Conservation (phyloP, 2,329 filamentous ascomycete genomes). For the Geosmithia putterillii region DNA sequence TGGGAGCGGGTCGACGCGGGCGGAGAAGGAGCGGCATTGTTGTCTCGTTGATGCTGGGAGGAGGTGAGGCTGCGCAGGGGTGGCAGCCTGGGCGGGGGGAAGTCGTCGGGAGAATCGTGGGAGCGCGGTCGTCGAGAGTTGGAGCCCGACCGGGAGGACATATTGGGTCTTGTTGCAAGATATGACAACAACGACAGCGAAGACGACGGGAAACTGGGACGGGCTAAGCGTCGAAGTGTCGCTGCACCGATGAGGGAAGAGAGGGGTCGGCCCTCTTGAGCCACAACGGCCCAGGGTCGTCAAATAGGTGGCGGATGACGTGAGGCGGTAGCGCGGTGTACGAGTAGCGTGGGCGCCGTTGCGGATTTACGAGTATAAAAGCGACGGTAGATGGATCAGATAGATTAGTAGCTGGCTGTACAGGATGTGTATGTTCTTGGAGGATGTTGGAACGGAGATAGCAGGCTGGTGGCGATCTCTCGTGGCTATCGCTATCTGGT, state of each 20-base stretch:
- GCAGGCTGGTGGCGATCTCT: no score
- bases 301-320: background rate
- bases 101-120: slow-evolving; percentile 2
- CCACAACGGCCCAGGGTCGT: background rate
- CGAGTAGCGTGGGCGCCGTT: background rate
- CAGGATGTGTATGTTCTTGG: no score
- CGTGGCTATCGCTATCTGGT: no score
- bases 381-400: no score
- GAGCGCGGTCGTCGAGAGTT: slow-evolving; percentile 1
- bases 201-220: background rate
- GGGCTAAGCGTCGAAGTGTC: background rate
- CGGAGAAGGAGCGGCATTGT: background rate
- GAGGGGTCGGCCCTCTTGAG: background rate
- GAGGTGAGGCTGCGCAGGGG: slow-evolving; percentile 2
- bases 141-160: slow-evolving; percentile 4
- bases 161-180: no score
- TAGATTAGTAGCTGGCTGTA: no score
- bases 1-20: background rate
- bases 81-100: slow-evolving; percentile 1
- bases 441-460: no score
- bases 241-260: background rate
- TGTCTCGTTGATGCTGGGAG: slow-evolving; percentile 1
- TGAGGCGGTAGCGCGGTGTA: background rate
- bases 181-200: no score
- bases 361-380: no score